Evolutionary conservation across 768 basidiomycete genomes (phyloP), one percentile per base, ranked within the genome.

Genomic region (Mycena rebaudengoi): DNA sequence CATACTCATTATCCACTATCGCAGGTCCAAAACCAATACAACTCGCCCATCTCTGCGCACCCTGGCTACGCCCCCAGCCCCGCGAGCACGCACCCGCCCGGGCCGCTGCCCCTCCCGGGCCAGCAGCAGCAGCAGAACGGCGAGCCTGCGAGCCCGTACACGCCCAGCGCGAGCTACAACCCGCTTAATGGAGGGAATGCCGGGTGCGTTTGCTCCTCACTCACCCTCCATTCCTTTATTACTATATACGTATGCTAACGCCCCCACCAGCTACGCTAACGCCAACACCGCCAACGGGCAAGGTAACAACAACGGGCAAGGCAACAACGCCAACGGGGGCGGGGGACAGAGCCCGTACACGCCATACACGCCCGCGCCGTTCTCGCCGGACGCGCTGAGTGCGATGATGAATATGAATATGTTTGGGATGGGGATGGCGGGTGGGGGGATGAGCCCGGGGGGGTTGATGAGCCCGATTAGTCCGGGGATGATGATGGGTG

Each of bases 341-440:
- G 49, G 28, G 13, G 48, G 39, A 21, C 33, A 52, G 23, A 65
- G 56, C 26, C 58, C 58, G 14, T 65, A 56, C 32, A 33, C 55
- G 56, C 56, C 50, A 33, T 63, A 67, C 33, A 55, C 58, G 39
- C 52, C 58, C 52, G 77, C 80, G 35, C 83, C 82, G 20, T 89
- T 86, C 73, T 76, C 75, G 25, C 82, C 84, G 1, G 92, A 86
- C 64, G 76, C 82, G 11, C 81, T 85, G 0, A 80, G 84, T 21
- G 80, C 80, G 41, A 78, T 81, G 69, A 80, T 82, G 74, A 76
- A 71, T 45, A 74, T 70, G 71, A 66, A 78, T 69, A 66, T 75
- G 81, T 67, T 54, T 1, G 69, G 73, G 54, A 21, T 75, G 66
- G 70, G 69, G 32, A 77, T 81, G 68, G 78, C 80, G 73, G 76